A percentile compares a stretch with the other conserved stretches of the same genome.
Conservation (phyloP, 768 basidiomycete genomes). For the Suillus subluteus region DNA sequence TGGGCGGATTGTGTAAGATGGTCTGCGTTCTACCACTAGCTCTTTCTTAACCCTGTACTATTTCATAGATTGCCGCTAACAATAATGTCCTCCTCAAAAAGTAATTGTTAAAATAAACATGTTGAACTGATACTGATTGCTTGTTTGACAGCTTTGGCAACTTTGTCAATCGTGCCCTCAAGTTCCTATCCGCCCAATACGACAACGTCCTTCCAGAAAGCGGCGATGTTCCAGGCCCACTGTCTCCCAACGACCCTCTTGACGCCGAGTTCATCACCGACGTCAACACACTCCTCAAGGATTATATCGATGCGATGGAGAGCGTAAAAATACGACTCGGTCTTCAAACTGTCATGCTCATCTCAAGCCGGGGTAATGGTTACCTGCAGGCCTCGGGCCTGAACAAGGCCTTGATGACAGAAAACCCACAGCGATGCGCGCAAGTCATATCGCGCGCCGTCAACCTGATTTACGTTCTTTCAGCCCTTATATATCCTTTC, state of each 20-base stretch:
- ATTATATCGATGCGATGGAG: constrained; percentile 90
- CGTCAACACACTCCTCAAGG: constrained; percentile 75
- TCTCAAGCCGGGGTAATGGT: constrained; percentile 87
- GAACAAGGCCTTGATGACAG: constrained; percentile 84
- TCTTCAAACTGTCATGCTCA: constrained; percentile 84
- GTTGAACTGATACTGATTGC: constrained; percentile 4
- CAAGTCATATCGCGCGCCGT: constrained; percentile 88
- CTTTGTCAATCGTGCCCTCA: constrained; percentile 93
- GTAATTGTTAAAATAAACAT: constrained; percentile 41
- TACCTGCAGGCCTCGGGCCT: constrained; percentile 94
- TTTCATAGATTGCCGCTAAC: constrained; percentile 77
- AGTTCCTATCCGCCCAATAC: constrained; percentile 90
- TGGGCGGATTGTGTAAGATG: constrained; percentile 88
- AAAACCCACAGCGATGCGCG: constrained; percentile 83
- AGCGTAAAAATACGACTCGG: constrained; percentile 87
- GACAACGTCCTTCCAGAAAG: constrained; percentile 81
- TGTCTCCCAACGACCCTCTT: constrained; percentile 64
- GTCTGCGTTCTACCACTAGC: neutral
- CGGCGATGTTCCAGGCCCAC: constrained; percentile 66
- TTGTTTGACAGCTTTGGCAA: constrained; percentile 78
- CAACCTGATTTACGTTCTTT: constrained; percentile 91
- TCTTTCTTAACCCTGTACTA: constrained; percentile 8
- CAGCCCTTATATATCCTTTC: constrained; percentile 88
- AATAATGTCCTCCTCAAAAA: constrained; percentile 95
- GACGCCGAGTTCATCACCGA: constrained; percentile 80